A percentile compares a stretch with the other conserved stretches of the same genome.
These are phyloP conservation scores for Pharnaceum exiguum DNA, from an alignment of 148 eudicot genomes.

Conservation along the genomic window DNA sequence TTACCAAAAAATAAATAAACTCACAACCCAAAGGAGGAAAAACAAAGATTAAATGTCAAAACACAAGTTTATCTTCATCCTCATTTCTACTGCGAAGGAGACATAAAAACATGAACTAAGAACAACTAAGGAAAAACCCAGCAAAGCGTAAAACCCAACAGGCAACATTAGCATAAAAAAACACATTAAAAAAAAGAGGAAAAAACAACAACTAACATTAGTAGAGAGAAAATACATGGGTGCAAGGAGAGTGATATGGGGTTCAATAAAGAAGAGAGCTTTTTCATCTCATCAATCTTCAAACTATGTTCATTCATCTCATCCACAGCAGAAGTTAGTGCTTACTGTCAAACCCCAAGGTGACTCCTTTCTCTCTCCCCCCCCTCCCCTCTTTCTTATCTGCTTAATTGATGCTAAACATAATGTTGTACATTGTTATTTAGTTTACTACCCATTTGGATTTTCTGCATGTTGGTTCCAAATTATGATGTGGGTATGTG, in stretches of 20 bases:
- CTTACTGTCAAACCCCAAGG: slow-evolving; percentile 1
- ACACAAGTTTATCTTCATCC: too few species aligned
- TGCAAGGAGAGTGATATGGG: not conserved
- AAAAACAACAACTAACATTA: not conserved
- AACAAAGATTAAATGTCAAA: too few species aligned
- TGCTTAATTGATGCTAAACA: not conserved
- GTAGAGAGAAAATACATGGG: not conserved
- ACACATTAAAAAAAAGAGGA: not conserved
- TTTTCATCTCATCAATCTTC: not conserved
- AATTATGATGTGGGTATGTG: too few species aligned
- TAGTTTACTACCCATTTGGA: too few species aligned
- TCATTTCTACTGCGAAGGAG: too few species aligned
- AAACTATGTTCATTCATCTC: not conserved
- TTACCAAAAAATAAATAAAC: too few species aligned
- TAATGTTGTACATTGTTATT: too few species aligned
- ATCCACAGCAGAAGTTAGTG: not conserved
- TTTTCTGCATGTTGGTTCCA: too few species aligned
- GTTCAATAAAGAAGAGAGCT: not conserved
- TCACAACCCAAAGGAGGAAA: too few species aligned
- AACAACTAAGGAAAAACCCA: not conserved
- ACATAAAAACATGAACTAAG: not conserved
- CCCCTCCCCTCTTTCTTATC: not conserved
- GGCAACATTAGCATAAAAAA: not conserved
- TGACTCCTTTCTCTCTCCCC: slow-evolving; percentile 1
- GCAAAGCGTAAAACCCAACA: not conserved